phyloP scores from a whole-genome alignment of 2,329 filamentous ascomycete genomes.

The Endothia cerciana region DNA sequence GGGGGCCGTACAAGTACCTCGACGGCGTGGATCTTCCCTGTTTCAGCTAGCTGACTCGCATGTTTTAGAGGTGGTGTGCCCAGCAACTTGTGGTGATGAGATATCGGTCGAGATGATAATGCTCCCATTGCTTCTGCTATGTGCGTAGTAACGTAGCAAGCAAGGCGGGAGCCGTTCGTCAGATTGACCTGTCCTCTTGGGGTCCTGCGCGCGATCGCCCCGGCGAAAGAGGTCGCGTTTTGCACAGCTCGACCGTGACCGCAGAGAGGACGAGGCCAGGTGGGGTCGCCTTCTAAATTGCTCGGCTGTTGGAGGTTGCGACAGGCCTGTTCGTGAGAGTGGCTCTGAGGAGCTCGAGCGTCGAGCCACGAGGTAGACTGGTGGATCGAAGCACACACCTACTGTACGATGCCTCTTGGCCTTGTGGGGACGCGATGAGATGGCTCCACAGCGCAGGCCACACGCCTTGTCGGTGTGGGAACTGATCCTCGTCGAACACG shows the following conservation, averaged over 20 bases:
- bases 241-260: neutral
- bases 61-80: constrained; percentile 25
- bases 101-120: constrained; percentile 8
- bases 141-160: neutral
- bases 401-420: neutral
- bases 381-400: constrained; percentile 7
- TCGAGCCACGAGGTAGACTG: constrained; percentile 9
- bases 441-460: neutral
- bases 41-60: constrained; percentile 31
- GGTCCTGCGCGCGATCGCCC: neutral
- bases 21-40: constrained; percentile 29
- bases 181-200: neutral
- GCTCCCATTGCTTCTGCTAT: neutral
- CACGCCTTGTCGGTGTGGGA: constrained; percentile 4
- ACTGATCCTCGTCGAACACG: neutral
- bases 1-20: constrained; percentile 24
- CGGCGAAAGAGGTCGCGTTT: neutral
- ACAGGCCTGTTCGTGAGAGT: constrained; percentile 7
- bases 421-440: constrained; percentile 3
- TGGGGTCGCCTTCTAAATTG: constrained; percentile 3
- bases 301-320: neutral
- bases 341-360: neutral
- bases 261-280: neutral
- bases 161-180: neutral
- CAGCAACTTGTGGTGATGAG: neutral